Percentiles rank a stretch among this genome's conserved stretches.
These are phyloP conservation scores for Pseudogymnoascus sp. DNA, from an alignment of 2,329 filamentous ascomycete genomes.

Conservation along the genomic window DNA sequence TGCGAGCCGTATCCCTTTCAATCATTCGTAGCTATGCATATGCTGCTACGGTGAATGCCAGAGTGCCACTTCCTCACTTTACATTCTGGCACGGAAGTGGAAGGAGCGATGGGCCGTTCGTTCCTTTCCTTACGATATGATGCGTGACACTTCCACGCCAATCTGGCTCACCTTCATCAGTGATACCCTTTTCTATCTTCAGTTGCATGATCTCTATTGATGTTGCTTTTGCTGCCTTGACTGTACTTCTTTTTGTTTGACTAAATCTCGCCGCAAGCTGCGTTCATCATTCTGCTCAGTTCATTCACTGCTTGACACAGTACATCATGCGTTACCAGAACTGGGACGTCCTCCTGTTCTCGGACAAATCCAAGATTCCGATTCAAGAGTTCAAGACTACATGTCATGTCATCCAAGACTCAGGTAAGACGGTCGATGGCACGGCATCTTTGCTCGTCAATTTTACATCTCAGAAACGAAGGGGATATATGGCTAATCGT, in stretches of 20 bases:
- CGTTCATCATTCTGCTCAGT: neutral
- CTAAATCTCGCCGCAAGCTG: neutral
- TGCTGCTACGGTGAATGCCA: no score
- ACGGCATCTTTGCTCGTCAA: slow-evolving; percentile 6
- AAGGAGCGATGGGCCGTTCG: neutral
- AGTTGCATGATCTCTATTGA: neutral
- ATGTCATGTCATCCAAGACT: slow-evolving; percentile 59
- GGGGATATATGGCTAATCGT: slow-evolving; percentile 12
- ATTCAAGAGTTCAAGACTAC: slow-evolving; percentile 76
- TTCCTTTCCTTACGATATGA: neutral
- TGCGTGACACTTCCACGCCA: no score
- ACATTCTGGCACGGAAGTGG: neutral
- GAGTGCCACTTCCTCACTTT: neutral
- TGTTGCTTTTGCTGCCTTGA: neutral
- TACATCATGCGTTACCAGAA: slow-evolving; percentile 71
- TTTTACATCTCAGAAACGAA: slow-evolving; percentile 12
- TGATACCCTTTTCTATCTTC: neutral
- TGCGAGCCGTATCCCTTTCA: neutral
- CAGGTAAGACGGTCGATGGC: slow-evolving; percentile 27
- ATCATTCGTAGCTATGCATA: neutral
- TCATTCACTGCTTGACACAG: neutral
- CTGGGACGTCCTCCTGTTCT: slow-evolving; percentile 81
- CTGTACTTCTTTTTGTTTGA: neutral
- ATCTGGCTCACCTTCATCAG: neutral
- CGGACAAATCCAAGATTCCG: slow-evolving; percentile 56